Conservation (phyloP, 2,329 filamentous ascomycete genomes). For the Aspergillus hortae region DNA sequence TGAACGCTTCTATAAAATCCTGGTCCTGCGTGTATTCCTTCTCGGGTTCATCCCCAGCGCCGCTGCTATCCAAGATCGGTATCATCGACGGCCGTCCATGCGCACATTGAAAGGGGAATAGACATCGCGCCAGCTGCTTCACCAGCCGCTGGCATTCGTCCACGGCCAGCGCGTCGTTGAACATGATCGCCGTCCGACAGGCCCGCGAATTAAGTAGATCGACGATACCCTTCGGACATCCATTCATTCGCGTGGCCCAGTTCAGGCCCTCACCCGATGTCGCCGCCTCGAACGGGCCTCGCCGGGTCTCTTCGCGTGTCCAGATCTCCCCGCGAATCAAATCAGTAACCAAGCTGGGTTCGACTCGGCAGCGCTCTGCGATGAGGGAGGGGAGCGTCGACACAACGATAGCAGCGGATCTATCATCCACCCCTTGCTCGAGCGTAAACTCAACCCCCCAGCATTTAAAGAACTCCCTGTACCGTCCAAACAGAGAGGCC, state of each 20-base stretch:
- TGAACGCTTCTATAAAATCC: neutral
- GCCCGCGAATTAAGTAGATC: conserved; percentile 55
- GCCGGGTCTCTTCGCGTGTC: conserved; percentile 53
- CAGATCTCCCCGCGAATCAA: conserved; percentile 74
- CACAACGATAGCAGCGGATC: conserved; percentile 45
- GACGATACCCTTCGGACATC: conserved; percentile 70
- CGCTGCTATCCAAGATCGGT: conserved; percentile 37
- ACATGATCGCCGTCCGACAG: conserved; percentile 50
- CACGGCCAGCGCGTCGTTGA: conserved; percentile 42
- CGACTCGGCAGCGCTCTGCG: conserved; percentile 67
- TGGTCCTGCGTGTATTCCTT: neutral
- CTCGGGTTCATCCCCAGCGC: neutral
- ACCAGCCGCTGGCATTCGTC: conserved; percentile 40
- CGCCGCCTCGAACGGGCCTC: neutral
- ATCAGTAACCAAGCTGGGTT: conserved; percentile 69
- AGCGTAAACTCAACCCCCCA: conserved; percentile 75
- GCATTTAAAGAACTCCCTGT: conserved; percentile 56
- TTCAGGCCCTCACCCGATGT: neutral
- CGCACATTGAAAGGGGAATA: conserved; percentile 50
- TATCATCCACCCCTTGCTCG: conserved; percentile 8
- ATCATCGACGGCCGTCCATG: conserved; percentile 50
- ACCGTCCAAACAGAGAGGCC: conserved; percentile 52
- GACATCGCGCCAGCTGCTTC: conserved; percentile 36
- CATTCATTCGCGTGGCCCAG: conserved; percentile 63
- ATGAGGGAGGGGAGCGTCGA: conserved; percentile 67